phyloP scores from a whole-genome alignment of 352 stramenopile genomes.

The Phytopythium aichiense region DNA sequence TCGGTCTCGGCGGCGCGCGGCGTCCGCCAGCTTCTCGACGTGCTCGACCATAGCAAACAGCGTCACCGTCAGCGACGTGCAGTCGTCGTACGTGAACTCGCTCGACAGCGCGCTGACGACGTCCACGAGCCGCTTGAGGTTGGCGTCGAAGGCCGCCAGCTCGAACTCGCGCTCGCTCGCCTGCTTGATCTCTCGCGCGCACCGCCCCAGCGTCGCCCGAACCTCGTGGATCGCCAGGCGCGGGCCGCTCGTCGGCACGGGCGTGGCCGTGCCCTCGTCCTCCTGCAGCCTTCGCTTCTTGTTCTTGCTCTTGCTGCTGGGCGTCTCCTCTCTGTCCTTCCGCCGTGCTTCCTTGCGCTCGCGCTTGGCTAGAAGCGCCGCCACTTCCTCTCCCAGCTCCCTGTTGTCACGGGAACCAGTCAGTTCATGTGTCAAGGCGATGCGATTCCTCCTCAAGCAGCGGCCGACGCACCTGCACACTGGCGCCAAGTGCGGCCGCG shows the following conservation, averaged over 20 bases:
- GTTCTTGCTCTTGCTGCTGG: conserved; percentile 7
- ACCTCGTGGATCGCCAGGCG: conserved; percentile 3
- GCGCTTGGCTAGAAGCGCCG: background rate
- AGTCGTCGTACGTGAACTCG: conserved; percentile 28
- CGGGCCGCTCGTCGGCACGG: background rate
- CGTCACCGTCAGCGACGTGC: conserved; percentile 24
- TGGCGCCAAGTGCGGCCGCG: background rate
- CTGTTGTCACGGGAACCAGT: background rate
- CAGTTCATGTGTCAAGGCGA: background rate
- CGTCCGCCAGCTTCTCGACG: conserved; percentile 31
- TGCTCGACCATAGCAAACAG: conserved; percentile 43
- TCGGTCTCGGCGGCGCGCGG: conserved; percentile 33
- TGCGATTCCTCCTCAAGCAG: background rate
- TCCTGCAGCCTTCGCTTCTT: conserved; percentile 28
- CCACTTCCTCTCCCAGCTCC: background rate
- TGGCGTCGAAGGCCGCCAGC: conserved; percentile 31
- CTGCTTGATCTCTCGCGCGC: conserved; percentile 13
- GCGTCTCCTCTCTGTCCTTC: conserved; percentile 10
- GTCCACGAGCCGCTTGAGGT: conserved; percentile 39
- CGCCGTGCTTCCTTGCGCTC: conserved; percentile 1
- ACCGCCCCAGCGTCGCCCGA: conserved; percentile 25
- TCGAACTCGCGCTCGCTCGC: conserved; percentile 32
- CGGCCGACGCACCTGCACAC: background rate
- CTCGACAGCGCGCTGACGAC: conserved; percentile 41
- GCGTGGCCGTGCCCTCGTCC: conserved; percentile 12